Conservation (phyloP, 176 grass and related monocot species). For the Metroxylon sagu region DNA sequence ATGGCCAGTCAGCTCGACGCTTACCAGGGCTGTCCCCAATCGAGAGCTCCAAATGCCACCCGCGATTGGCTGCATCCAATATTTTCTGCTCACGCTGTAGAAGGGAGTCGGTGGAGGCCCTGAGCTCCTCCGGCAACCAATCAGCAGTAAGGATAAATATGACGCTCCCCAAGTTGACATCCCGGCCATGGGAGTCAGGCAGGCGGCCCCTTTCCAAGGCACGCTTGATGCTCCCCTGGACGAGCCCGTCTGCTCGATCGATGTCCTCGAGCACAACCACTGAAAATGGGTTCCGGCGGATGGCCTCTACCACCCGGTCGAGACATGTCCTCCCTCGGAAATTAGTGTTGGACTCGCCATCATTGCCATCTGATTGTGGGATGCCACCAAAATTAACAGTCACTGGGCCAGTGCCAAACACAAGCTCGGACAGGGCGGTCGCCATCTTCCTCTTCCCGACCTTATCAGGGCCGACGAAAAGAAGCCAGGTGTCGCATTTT, state of each 20-base stretch:
- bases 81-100: conserved; percentile 56
- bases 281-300: conserved; percentile 70
- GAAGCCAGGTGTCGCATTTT: conserved; percentile 77
- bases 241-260: conserved; percentile 54
- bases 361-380: background rate
- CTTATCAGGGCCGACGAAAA: conserved; percentile 83
- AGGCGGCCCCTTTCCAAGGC: conserved; percentile 83
- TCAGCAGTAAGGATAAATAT: conserved; percentile 70
- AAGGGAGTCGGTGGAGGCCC: conserved; percentile 29
- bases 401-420: conserved; percentile 44
- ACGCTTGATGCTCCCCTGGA: conserved; percentile 60
- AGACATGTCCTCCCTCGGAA: conserved; percentile 70
- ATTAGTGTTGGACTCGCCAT: conserved; percentile 23
- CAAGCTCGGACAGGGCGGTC: conserved; percentile 54
- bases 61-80: conserved; percentile 39
- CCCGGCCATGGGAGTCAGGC: conserved; percentile 72
- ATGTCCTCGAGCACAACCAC: conserved; percentile 84
- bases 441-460: conserved; percentile 90
- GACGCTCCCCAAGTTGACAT: conserved; percentile 70
- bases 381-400: too few relatives aligned
- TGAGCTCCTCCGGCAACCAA: conserved; percentile 71
- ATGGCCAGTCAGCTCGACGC: conserved; percentile 67
- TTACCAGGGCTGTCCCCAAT: conserved; percentile 45
- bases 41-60: conserved; percentile 74
- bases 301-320: conserved; percentile 61